phyloP scores from a whole-genome alignment of 805 yeast genomes.

The Schwanniomyces yamadae region DNA sequence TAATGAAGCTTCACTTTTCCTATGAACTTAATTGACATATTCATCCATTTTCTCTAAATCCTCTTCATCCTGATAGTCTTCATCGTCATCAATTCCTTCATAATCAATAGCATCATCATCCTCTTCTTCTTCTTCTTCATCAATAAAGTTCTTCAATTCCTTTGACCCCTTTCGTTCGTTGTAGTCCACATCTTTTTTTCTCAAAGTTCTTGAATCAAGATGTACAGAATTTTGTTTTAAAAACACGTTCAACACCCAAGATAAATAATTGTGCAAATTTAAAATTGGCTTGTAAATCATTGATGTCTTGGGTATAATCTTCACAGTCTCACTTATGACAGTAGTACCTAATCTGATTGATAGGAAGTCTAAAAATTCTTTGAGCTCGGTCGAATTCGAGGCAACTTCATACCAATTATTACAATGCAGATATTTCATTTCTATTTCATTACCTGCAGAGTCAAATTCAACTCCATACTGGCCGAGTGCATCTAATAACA shows the following conservation, averaged over 20 bases:
- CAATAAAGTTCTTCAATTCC: slow-evolving; percentile 7
- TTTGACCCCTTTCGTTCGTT: slow-evolving; percentile 13
- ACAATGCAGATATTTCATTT: slow-evolving; percentile 3
- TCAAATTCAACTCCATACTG: slow-evolving; percentile 36
- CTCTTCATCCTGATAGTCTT: slow-evolving; percentile 17
- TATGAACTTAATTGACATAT: slow-evolving; percentile 19
- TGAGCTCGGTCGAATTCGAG: slow-evolving; percentile 24
- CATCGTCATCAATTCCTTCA: slow-evolving; percentile 15
- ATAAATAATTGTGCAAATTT: slow-evolving; percentile 29
- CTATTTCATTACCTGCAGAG: slow-evolving; percentile 28
- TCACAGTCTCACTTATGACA: slow-evolving; percentile 1
- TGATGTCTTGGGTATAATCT: slow-evolving; percentile 15
- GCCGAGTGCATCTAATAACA: slow-evolving; percentile 27
- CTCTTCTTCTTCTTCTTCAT: slow-evolving; percentile 15
- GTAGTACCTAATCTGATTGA: slow-evolving; percentile 19
- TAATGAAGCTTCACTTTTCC: not conserved
- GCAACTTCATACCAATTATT: slow-evolving; percentile 39
- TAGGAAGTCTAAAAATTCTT: slow-evolving; percentile 24
- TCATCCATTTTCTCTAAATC: slow-evolving; percentile 13
- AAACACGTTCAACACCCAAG: slow-evolving; percentile 26
- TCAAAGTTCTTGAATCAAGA: slow-evolving; percentile 12
- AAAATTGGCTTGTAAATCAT: slow-evolving; percentile 26
- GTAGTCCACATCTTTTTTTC: slow-evolving; percentile 21
- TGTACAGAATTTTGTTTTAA: slow-evolving; percentile 20
- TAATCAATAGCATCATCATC: slow-evolving; percentile 6